Evolutionary conservation across 169 alveolate genomes (phyloP), one percentile per base, ranked within the genome.

Genomic region (Ophryocystis elektroscirrha): DNA sequence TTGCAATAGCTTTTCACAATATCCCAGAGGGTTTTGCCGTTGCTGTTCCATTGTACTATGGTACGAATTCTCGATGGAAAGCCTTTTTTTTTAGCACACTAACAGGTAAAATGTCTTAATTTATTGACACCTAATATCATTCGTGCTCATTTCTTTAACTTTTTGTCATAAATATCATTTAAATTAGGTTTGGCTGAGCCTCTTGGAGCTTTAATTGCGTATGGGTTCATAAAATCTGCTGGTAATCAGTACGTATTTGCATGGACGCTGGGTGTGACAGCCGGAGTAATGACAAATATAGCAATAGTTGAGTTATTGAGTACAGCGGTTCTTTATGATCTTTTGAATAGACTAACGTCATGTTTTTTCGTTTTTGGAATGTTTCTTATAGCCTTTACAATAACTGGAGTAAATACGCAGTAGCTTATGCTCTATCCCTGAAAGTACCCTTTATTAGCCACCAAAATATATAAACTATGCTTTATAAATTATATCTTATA

Each of bases 11-110:
- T n/a, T 12, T 32, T n/a, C 39, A 32, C 39, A 32, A 32, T n/a
- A 32, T 32, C 39, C 39, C 39, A 12, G 39, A 32, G 39, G 39
- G 39, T n/a, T n/a, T 32, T 32, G 39, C 39, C 39, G 39, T 32
- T n/a, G 39, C 39, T n/a, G 39, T 32, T 12, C 39, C 39, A 12
- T 12, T 32, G 18, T 32, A 32, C 39, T 32, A 32, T n/a, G 39
- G 39, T n/a, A 32, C 39, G 18, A 32, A 32, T 12, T 12, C 18
- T n/a, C 39, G 39, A 12, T 32, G 18, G 12, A 12, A n/a, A n/a
- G 39, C 39, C 39, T n/a, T 32, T 12, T n/a, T 32, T n/a, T n/a
- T n/a, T n/a, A n/a, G n/a, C n/a, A n/a, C n/a, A n/a, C n/a, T n/a
- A n/a, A n/a, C n/a, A n/a, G n/a, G n/a, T n/a, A n/a, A n/a, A n/a